Base-by-base conservation (phyloP, 257 asterid species). In the Ajuga chamaepitys region DNA sequence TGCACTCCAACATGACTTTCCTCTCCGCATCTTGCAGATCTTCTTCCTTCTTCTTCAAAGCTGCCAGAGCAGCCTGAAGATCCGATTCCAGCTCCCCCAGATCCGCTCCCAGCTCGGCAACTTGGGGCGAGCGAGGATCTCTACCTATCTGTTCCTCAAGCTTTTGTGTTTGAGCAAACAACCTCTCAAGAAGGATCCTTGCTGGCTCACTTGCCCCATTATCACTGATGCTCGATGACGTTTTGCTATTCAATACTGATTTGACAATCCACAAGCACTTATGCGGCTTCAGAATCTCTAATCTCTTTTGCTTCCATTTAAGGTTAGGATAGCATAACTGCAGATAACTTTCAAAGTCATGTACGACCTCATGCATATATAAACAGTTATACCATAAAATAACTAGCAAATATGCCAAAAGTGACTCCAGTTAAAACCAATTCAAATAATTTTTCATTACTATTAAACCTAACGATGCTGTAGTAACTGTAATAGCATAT, bases 11-110 rank as follows among this genome's bases (percentile, higher is more conserved):
- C 47, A 55, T 53, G 38, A 93, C 68, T 55, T 77, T 81, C 63
- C 70, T 81, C 78, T 93, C 99, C 0, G 94, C 86, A 55, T 85
- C 86, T 70, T 80, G 95, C 41, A 89, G 71, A 58, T 85, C 86
- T 38, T 89, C 91, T 76, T 93, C 99, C 80, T 88, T 89, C 77
- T 80, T 81, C 81, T 80, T 87, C 76, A 92, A 82, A 37, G 88
- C 84, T 22, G 59, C 41, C 63, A 89, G 77, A 46, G 86, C 97
- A 47, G 80, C 88, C 24, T 77, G 83, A 62, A 89, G 78, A 75
- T 87, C 95, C 5, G 85, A 73, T 75, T 89, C 99, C 51, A 87
- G 80, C 66, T 66, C 62, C 16, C 73, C 81, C 3, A 89, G 83
- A 77, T 79, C 73, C 25, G 72, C 61, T 26, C 83, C 85, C 46